Percentiles rank a stretch among this genome's conserved stretches.
Evolutionary conservation across 2,329 filamentous ascomycete genomes (phyloP).

Genomic region (Fusarium equiseti): DNA sequence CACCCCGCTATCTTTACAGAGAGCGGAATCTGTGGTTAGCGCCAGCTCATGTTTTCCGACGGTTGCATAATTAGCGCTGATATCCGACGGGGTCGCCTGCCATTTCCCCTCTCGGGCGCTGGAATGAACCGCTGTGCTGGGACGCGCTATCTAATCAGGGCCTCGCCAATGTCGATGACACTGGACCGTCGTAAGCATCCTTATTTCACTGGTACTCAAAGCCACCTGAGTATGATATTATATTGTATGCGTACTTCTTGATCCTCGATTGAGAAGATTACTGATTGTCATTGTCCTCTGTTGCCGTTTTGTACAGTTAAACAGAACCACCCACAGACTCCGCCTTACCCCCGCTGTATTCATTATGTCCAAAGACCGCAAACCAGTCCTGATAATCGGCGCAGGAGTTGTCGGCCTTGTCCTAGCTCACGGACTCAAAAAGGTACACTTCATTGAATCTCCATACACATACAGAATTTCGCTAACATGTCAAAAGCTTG

Average conservation of each 20-base stretch:
- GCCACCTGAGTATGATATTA: background rate
- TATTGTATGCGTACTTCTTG: too few relatives aligned
- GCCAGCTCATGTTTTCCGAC: constrained; percentile 8
- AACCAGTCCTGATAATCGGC: constrained; percentile 18
- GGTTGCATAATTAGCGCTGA: constrained; percentile 10
- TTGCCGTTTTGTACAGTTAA: too few relatives aligned
- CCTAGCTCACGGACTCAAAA: constrained; percentile 12
- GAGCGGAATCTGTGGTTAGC: background rate
- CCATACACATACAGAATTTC: background rate
- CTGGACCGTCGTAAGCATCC: background rate
- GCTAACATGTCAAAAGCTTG: background rate
- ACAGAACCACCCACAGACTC: too few relatives aligned
- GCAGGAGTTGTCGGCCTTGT: constrained; percentile 17
- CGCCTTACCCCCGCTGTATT: fast-evolving
- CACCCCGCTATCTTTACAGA: constrained; percentile 2
- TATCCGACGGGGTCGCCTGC: constrained; percentile 2
- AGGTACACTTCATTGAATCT: background rate
- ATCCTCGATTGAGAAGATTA: too few relatives aligned
- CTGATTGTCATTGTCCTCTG: too few relatives aligned
- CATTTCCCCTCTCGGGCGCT: background rate
- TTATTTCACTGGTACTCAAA: background rate
- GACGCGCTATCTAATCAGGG: background rate
- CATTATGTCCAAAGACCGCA: constrained; percentile 19
- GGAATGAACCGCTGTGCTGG: constrained; percentile 2
- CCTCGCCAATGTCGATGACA: background rate